Base-by-base conservation (phyloP, 495 filamentous ascomycete genomes). In the Recurvomyces mirabilis region DNA sequence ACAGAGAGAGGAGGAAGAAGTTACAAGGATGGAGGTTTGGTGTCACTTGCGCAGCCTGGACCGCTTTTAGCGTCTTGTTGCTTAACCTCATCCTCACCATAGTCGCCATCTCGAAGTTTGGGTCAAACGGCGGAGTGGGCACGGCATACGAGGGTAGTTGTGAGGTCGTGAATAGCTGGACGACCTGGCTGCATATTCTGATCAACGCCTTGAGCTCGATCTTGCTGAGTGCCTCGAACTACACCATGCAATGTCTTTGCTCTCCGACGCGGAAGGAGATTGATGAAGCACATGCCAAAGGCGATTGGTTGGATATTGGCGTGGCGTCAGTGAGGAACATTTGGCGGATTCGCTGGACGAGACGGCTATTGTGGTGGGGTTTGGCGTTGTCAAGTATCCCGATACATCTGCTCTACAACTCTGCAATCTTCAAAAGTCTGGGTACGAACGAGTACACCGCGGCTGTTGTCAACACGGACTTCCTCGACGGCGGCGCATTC, bases 391-490 rank as follows among this genome's bases (percentile, higher is more conserved):
- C 46, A 0, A 52, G 49, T 29, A 21, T 54, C 13, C 46, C 46
- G 4, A 40, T 54, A 17, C 51, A 54, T 29, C 33, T 54, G n/a
- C 23, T 54, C 24, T 61, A 59, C 38, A 63, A 62, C 33, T 58
- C 53, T 4, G 51, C 51, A 24, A 35, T 66, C 5, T 48, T 57
- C 23, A 49, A 53, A 19, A 53, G 47, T 28, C 41, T 65, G 20
- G 50, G 54, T 32, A 56, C 62, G 9, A 63, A 67, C 21, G 55
- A 66, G 23, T 72, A 68, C 41, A 46, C 56, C 28, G 23, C 64
- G n/a, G 60, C 58, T 4, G 47, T 57, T 18, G 65, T 60, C 13
- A 52, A 59, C 5, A 48, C 60, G 24, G 48, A 61, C 5, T 68
- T 68, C 45, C 7, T 59, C 20, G 49, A 54, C 13, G 58, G 61